Conservation (phyloP, 148 eudicot species). For the Vaccinium darrowii region DNA sequence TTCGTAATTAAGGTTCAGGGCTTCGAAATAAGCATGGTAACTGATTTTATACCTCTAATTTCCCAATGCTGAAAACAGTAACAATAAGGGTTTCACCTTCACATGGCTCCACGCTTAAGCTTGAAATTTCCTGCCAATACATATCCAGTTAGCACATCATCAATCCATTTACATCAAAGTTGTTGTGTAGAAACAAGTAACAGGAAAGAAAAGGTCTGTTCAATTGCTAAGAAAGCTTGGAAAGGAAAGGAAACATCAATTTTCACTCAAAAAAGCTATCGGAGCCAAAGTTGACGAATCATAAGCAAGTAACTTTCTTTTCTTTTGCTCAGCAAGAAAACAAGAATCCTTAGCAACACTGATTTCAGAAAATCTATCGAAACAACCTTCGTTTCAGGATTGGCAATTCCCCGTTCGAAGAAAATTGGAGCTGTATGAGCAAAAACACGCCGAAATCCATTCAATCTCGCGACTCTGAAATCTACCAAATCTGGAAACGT, state of each 20-base stretch:
- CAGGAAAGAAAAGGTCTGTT: neutral
- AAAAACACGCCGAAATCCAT: conserved; percentile 82
- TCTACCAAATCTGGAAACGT: conserved; percentile 81
- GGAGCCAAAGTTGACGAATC: neutral
- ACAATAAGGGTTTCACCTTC: conserved; percentile 75
- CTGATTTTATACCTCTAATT: conserved; percentile 63
- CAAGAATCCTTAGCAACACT: neutral
- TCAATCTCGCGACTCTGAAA: conserved; percentile 75
- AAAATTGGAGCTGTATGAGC: conserved; percentile 92
- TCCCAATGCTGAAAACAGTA: conserved; percentile 74
- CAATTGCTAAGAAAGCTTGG: neutral
- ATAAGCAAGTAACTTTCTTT: neutral
- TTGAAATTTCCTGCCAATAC: conserved; percentile 77
- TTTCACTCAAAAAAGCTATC: neutral
- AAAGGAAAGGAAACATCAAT: neutral
- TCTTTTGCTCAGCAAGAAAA: conserved; percentile 7
- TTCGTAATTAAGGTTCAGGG: neutral
- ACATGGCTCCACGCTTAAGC: conserved; percentile 91
- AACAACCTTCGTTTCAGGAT: conserved; percentile 74
- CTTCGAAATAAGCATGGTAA: conserved; percentile 6
- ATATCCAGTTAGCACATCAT: neutral
- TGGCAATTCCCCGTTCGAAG: conserved; percentile 95
- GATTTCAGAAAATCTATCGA: neutral
- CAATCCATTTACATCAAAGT: neutral
- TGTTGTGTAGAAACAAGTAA: neutral